Base-by-base conservation (phyloP, 768 basidiomycete species). In the Termitomyces sp. region DNA sequence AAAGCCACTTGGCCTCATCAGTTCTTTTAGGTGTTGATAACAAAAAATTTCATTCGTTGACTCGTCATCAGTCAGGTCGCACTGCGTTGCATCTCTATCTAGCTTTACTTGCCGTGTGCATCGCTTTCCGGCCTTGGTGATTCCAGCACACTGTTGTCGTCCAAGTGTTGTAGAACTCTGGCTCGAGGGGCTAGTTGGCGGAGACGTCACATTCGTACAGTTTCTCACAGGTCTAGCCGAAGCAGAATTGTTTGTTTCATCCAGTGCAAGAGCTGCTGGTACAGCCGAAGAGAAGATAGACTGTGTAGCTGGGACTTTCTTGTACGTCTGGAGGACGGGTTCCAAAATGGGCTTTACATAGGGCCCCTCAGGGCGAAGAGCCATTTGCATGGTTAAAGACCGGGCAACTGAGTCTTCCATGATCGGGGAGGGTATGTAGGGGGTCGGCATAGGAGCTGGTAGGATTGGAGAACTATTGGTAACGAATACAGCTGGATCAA, bases 91-190 rank as follows among this genome's bases (percentile, higher is more conserved):
- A 67, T 63, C 33, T 65, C 63, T 32, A 5, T 75, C 73, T 13
- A 74, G 63, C 62, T 84, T 87, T 37, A 90, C 80, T 59, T 71
- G 75, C 55, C 88, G 81, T 39, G 73, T 77, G 63, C 91, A 93
- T 36, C 72, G 82, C 62, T 79, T 82, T 10, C 83, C 86, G 14
- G 80, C 74, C 66, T 83, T 84, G n/a, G 88, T 92, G 37, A 79
- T 72, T 5, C 83, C 88, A 58, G 76, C 76, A 65, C 91, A 93
- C 64, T 83, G 88, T 64, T 82, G 88, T 14, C 74, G 73, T n/a
- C 36, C 44, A 20, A 56, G 39, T n/a, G 43, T 57, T 37, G 55
- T 52, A 20, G 58, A 60, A 53, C 33, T 54, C 43, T 61, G 62
- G 20, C 30, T 56, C 39, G 57, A 62, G 20, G 67, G 59, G 10